Evolutionary conservation across 1,139 yeast species (phyloP), one percentile per base, ranked within the genome.

Genomic region (Candida sanyaensis): DNA sequence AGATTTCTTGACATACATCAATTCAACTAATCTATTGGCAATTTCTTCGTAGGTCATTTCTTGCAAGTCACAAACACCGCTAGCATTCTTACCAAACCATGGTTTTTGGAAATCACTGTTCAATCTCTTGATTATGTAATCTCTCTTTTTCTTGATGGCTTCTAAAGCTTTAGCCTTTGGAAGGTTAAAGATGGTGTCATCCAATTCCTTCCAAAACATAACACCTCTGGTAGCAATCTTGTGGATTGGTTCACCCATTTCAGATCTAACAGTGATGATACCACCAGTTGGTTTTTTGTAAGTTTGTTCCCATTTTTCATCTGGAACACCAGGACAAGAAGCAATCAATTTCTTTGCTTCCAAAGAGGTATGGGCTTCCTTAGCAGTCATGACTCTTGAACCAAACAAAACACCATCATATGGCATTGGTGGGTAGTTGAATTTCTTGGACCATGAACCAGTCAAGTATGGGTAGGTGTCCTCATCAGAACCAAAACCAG

Each of bases 211-310:
- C 99, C 99, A 93, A 66, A 93, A 83, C 71, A 89, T 68, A 54
- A 93, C 98, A 78, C 97, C 98, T 70, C 99, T 88, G 50, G 99
- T 93, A 37, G 99, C 99, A 62, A 93, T 82, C 77, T 93, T 93
- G 75, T 93, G 99, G 65, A 93, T 93, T 64, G 99, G 99, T 76
- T 93, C 99, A 67, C 99, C 99, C 98, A 93, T 93, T 78, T 93
- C 99, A 30, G 98, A 92, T 66, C 88, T 82, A 53, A 93, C 99
- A 49, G 99, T 92, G 59, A 93, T 78, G 56, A 95, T 83, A 71
- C 99, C 99, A 73, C 99, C 99, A 53, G 98, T 86, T 61, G 97
- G 92, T 64, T 86, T 87, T 75, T 88, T 88, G 77, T 93, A 93
- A 45, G 98, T 89, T 62, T 80, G 80, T 72, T 93, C 99, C 99